Evolutionary conservation across 345 rosid species (phyloP), one percentile per base, ranked within the genome.

Genomic region (Abelmoschus esculentus): DNA sequence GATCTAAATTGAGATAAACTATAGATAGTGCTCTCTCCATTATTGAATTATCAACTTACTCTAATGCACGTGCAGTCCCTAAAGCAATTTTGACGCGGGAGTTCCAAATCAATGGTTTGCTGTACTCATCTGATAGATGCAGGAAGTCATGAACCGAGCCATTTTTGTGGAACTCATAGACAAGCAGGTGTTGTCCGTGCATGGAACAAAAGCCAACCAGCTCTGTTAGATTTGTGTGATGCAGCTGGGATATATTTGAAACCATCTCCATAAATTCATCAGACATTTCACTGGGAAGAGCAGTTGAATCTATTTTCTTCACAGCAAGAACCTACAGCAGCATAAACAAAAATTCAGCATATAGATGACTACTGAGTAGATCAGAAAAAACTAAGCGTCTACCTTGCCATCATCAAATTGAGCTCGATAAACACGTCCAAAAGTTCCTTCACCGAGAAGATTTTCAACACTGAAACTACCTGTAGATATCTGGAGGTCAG

Each of bases 361-460:
- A 15, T 47, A 47, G 19, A 5, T 47, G 70, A 47, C 57, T 66
- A 29, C 8, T 8, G 22, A 46, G 55, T 66, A 28, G 14, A 47
- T 4, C 42, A 22, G 26, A 22, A 22, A 0, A 22, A 22, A 22
- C 26, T 22, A 22, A 22, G 1, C 26, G 1, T 22, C 11, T 75
- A 95, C 98, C 96, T 86, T 92, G 47, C 96, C 97, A 75, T 89
- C 87, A 78, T 84, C 87, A 76, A 95, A 86, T 55, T 87, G 93
- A 66, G 99, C 99, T 84, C 87, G 90, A 81, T 91, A 95, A 40
- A 95, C 98, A 74, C 93, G 90, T 49, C 99, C 99, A 82, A 95
- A 95, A 76, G 83, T 84, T 34, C 99, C 98, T 80, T 90, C 98
- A 10, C 98, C 99, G 53, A 95, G 90, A 79, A 92, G 90, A 80